A percentile compares a stretch with the other conserved stretches of the same genome.
Conservation (phyloP, 2,329 filamentous ascomycete species). For the Neurospora sp. region DNA sequence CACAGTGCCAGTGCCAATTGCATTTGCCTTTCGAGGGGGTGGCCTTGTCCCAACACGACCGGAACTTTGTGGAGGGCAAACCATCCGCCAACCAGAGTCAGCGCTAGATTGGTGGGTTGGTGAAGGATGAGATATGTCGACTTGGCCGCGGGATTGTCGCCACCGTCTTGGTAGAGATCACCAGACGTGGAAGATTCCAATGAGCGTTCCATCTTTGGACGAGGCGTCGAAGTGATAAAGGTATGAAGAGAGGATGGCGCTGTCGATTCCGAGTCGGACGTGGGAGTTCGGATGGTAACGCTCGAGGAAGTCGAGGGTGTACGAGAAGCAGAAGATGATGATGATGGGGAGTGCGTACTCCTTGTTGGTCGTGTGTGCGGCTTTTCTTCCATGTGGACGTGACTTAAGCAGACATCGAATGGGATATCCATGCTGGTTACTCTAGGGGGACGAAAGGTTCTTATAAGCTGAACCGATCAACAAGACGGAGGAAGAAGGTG, state of each 20-base stretch:
- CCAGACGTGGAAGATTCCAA: not conserved
- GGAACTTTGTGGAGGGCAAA: not conserved
- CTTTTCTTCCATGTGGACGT: too few species aligned
- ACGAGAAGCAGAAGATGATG: too few species aligned
- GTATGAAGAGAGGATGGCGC: too few species aligned
- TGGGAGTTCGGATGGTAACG: not conserved
- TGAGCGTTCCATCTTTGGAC: not conserved
- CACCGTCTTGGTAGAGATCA: not conserved
- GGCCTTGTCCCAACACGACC: fast-evolving
- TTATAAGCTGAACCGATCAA: not conserved
- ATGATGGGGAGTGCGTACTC: too few species aligned
- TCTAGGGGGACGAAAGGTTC: not conserved
- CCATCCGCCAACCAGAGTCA: not conserved
- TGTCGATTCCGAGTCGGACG: not conserved
- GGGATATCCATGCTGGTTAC: not conserved
- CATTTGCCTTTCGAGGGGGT: not conserved
- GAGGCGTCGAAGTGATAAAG: not conserved
- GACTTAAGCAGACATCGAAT: not conserved
- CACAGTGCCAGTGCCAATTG: conserved; percentile 1
- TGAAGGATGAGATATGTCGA: not conserved
- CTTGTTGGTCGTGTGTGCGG: too few species aligned
- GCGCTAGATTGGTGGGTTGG: not conserved
- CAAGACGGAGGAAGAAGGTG: not conserved
- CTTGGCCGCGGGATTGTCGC: not conserved
- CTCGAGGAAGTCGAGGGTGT: too few species aligned